Conservation (phyloP, 164 flowering plant genomes). For the Piper betle region DNA sequence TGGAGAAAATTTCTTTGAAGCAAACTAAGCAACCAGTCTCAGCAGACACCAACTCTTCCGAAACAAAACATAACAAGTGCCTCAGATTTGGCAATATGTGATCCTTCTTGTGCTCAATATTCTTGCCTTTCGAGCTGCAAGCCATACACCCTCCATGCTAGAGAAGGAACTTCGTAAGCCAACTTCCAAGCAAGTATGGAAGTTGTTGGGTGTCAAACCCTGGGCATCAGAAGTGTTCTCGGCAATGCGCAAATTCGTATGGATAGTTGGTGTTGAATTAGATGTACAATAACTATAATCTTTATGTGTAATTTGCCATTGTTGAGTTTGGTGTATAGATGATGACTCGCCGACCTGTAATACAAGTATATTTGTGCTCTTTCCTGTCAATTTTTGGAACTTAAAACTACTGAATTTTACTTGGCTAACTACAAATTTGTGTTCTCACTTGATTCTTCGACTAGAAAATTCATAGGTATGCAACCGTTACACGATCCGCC, state of each 20-base stretch:
- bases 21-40: constrained; percentile 26
- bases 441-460: too few species aligned
- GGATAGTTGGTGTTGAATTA: background rate
- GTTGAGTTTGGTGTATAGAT: background rate
- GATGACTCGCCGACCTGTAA: background rate
- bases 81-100: constrained; percentile 65
- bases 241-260: background rate
- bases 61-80: constrained; percentile 68
- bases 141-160: constrained; percentile 2
- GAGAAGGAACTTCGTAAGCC: background rate
- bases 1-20: constrained; percentile 72
- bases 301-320: background rate
- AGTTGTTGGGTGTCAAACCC: background rate
- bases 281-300: background rate
- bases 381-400: too few species aligned
- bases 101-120: constrained; percentile 1
- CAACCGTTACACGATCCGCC: too few species aligned
- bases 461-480: too few species aligned
- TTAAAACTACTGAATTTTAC: too few species aligned
- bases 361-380: background rate
- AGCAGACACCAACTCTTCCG: constrained; percentile 34
- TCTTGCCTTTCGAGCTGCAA: background rate
- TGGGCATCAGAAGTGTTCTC: background rate
- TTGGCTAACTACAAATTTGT: too few species aligned
- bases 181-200: background rate